Percentiles rank a stretch among this genome's conserved stretches.
phyloP scores from a whole-genome alignment of 306 rosid genomes.

The Betula pendula region DNA sequence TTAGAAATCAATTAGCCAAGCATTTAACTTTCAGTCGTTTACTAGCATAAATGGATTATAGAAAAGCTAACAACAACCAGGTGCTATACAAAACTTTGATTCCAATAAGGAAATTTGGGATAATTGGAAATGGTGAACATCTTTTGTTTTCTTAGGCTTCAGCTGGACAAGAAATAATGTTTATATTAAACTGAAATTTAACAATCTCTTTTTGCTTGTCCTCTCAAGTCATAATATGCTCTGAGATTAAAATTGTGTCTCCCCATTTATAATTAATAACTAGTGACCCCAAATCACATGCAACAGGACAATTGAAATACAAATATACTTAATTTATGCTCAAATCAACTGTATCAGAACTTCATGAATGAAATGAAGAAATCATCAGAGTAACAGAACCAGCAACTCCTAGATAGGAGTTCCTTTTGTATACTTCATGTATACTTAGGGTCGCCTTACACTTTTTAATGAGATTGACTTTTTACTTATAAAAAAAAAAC shows the following conservation, averaged over 20 bases:
- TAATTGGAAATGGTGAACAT: background rate
- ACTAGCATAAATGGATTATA: background rate
- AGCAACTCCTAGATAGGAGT: too few relatives aligned
- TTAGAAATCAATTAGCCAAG: background rate
- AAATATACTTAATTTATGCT: background rate
- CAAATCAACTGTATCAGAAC: background rate
- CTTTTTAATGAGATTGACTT: too few relatives aligned
- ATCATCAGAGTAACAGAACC: slow-evolving; percentile 3
- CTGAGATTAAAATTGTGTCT: background rate
- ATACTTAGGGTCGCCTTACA: too few relatives aligned
- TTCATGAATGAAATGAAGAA: background rate
- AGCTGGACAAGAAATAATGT: background rate
- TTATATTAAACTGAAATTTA: background rate
- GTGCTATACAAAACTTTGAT: background rate
- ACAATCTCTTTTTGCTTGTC: background rate
- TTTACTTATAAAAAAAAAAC: too few relatives aligned
- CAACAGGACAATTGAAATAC: background rate
- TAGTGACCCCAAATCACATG: background rate
- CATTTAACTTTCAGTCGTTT: background rate
- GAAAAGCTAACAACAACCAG: background rate
- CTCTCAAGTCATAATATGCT: background rate
- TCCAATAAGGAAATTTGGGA: background rate
- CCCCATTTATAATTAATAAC: background rate
- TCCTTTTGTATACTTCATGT: too few relatives aligned
- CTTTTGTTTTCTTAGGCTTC: background rate